These are phyloP conservation scores for Phytophthora pluvialis DNA, from an alignment of 352 stramenopile species.

Conservation along the genomic window DNA sequence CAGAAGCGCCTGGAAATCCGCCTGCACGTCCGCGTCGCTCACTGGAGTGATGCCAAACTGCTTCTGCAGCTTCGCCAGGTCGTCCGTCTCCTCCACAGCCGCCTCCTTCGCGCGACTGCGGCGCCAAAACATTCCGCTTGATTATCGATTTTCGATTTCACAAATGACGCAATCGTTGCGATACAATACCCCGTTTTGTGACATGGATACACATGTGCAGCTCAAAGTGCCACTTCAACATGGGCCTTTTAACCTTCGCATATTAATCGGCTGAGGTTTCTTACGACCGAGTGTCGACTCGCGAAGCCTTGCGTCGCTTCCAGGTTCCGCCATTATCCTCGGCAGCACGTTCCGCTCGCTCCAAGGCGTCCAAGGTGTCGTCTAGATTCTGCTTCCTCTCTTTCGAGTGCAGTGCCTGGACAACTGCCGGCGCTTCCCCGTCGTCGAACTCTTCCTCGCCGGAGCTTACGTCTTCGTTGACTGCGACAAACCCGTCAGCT, in stretches of 20 bases:
- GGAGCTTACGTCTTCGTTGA: constrained; percentile 54
- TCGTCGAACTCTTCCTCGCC: constrained; percentile 36
- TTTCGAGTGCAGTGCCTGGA: constrained; percentile 2
- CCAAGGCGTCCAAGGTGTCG: constrained; percentile 46
- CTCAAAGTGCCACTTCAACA: constrained; percentile 7
- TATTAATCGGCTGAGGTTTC: too few relatives aligned
- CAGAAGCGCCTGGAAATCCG: constrained; percentile 67
- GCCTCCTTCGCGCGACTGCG: constrained; percentile 42
- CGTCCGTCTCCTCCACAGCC: constrained; percentile 36
- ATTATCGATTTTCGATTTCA: constrained; percentile 5
- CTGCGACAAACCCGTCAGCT: constrained; percentile 57
- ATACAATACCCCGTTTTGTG: constrained; percentile 22
- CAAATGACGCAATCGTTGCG: constrained; percentile 6
- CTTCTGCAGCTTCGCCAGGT: constrained; percentile 68
- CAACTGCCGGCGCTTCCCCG: constrained; percentile 17
- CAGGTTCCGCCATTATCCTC: background rate
- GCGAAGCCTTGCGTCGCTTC: constrained; percentile 23
- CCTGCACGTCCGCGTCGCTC: constrained; percentile 72
- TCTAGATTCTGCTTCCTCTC: constrained; percentile 35
- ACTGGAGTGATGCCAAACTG: constrained; percentile 82
- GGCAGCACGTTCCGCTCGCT: constrained; percentile 44
- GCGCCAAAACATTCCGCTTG: constrained; percentile 65
- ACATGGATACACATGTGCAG: constrained; percentile 10
- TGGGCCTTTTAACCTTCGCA: background rate
- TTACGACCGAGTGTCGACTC: background rate